A percentile compares a stretch with the other conserved stretches of the same genome.
These are phyloP conservation scores for Candida sonorensis DNA, from an alignment of 805 yeast genomes.

Conservation along the genomic window DNA sequence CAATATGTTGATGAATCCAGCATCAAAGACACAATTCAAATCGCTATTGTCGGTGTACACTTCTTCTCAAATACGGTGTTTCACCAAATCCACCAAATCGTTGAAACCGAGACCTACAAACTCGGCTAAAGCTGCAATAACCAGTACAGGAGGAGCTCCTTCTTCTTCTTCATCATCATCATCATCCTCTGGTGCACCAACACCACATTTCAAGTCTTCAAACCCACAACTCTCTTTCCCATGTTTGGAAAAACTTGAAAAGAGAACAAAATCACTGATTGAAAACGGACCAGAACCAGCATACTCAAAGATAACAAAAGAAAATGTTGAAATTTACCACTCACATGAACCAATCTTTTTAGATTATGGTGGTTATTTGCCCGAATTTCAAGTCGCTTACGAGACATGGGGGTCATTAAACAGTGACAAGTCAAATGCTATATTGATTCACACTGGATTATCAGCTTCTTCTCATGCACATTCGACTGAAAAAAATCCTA, in stretches of 20 bases:
- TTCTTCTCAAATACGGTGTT: constrained; percentile 2
- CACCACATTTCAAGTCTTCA: constrained; percentile 28
- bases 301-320: constrained; percentile 56
- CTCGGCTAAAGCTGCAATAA: constrained; percentile 6
- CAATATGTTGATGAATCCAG: too few species aligned
- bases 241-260: constrained; percentile 73
- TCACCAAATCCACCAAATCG: constrained; percentile 1
- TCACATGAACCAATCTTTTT: constrained; percentile 55
- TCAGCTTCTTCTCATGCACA: constrained; percentile 93
- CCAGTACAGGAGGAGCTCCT: background rate
- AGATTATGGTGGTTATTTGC: constrained; percentile 77
- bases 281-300: constrained; percentile 83
- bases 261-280: constrained; percentile 36
- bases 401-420: constrained; percentile 87
- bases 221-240: constrained; percentile 75
- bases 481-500: constrained; percentile 61
- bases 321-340: constrained; percentile 58
- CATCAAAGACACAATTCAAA: too few species aligned
- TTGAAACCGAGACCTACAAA: constrained; percentile 14
- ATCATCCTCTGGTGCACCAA: background rate
- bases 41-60: too few species aligned
- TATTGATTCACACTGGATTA: constrained; percentile 81
- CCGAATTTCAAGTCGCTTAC: constrained; percentile 76
- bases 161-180: too few species aligned
- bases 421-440: constrained; percentile 56